Base-by-base conservation (phyloP, 2,329 filamentous ascomycete genomes). In the Cytospora schulzeri region DNA sequence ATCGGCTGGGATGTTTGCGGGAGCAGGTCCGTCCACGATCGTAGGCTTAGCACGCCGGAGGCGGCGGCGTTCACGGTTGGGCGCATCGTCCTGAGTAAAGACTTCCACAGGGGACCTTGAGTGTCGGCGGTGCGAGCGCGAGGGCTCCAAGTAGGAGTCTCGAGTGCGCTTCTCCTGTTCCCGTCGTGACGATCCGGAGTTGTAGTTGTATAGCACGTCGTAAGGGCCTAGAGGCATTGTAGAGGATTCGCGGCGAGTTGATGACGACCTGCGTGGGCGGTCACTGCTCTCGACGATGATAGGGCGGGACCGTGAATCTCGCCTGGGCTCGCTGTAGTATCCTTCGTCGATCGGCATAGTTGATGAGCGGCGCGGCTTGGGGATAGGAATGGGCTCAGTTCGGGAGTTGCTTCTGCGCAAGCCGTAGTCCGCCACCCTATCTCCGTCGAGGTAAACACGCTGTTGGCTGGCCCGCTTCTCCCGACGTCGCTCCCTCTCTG, bases 341-440 rank as follows among this genome's bases (percentile, higher is more conserved):
- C 54, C 61, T 22, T 63, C 64, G 33, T 66, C 62, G 22, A 63
- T 41, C 9, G 65, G 62, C 66, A 64, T 62, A 28, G 64, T 64
- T 9, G 64, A 63, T 17, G 66, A 57, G 1, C 66, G 66, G 22
- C 54, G 64, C 6, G 62, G 17, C 41, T 58, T 62, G 51, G 66
- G 66, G 55, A 67, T 67, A 22, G 66, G 57, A 22, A 67, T 64
- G 7, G 66, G 66, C 15, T 66, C 31, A 15, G 60, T 22, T 14
- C 64, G 63, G 17, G 60, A 55, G 45, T 56, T 59, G 31, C 60
- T 66, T 26, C 63, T 60, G 38, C 64, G 64, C n/a, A 66, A 33
- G 50, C 56, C 55, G 38, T 66, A 66, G 54, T 66, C 65, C 9
- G 53, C 51, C 22, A 66, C 63, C n/a, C 38, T 57, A 22, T 67